phyloP scores from a whole-genome alignment of 108 stramenopile species.

The Cylindrotheca closterium region DNA sequence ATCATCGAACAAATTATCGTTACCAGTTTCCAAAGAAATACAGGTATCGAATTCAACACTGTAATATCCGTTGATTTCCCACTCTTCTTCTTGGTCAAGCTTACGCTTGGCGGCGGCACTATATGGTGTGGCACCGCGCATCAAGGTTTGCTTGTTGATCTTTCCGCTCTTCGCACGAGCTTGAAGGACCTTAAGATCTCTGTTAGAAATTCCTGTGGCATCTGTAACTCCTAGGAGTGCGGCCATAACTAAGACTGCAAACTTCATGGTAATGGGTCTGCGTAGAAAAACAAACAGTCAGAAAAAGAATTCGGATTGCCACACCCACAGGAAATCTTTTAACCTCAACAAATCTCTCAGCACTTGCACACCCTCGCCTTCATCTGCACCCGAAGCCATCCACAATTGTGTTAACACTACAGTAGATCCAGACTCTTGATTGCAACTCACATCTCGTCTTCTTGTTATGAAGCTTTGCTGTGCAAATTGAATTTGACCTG shows the following conservation, averaged over 20 bases:
- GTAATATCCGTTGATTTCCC: constrained; percentile 29
- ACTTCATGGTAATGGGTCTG: constrained; percentile 33
- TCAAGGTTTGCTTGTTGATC: constrained; percentile 27
- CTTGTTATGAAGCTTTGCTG: no score
- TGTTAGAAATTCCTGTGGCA: constrained; percentile 13
- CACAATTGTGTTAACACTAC: no score
- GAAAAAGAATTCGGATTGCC: no score
- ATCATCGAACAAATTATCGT: constrained; percentile 26
- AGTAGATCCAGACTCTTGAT: no score
- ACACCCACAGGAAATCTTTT: no score
- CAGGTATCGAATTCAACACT: constrained; percentile 34
- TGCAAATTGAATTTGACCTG: no score
- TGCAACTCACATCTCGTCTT: no score
- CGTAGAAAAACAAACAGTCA: no score
- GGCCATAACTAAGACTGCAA: constrained; percentile 35
- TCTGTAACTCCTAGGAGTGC: constrained; percentile 33
- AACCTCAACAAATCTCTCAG: no score
- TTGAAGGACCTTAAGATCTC: constrained; percentile 8
- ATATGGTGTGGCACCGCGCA: constrained; percentile 31
- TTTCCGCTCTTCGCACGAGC: constrained; percentile 19
- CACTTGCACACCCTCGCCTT: no score
- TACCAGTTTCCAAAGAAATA: constrained; percentile 21
- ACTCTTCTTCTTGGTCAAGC: constrained; percentile 14
- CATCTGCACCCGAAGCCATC: no score
- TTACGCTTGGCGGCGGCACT: constrained; percentile 23